Evolutionary conservation across 768 basidiomycete genomes (phyloP).

Genomic region (Ramaria sp.): DNA sequence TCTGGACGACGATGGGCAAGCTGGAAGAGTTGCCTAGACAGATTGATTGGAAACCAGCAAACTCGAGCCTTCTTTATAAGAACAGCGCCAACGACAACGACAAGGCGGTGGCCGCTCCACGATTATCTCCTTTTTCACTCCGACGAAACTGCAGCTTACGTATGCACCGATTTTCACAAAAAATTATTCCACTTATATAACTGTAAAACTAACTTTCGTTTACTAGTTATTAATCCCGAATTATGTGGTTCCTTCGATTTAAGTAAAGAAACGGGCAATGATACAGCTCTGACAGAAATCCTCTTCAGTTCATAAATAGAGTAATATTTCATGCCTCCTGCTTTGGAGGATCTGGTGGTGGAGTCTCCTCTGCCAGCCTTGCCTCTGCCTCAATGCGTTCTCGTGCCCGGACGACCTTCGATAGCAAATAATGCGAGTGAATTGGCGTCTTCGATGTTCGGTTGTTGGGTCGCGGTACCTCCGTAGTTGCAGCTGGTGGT

Average conservation of each 20-base stretch:
- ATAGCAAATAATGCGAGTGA: slow-evolving; percentile 89
- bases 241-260: no score
- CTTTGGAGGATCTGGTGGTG: slow-evolving; percentile 1
- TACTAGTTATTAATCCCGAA: no score
- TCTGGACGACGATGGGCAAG: slow-evolving; percentile 7
- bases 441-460: slow-evolving; percentile 33
- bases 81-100: background rate
- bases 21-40: slow-evolving; percentile 9
- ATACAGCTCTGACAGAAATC: background rate
- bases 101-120: background rate
- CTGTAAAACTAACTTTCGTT: no score
- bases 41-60: background rate
- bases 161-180: no score
- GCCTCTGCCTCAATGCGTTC: slow-evolving; percentile 92
- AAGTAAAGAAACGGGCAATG: background rate
- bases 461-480: slow-evolving; percentile 29
- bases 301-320: background rate
- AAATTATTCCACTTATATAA: no score
- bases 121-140: slow-evolving; percentile 1
- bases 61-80: background rate
- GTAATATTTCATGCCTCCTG: background rate
- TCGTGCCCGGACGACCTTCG: slow-evolving; percentile 89
- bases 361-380: slow-evolving; percentile 20
- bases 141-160: background rate
- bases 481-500: slow-evolving; percentile 42